Conservation (phyloP, 305 asterid species). For the Rubia peregrina region DNA sequence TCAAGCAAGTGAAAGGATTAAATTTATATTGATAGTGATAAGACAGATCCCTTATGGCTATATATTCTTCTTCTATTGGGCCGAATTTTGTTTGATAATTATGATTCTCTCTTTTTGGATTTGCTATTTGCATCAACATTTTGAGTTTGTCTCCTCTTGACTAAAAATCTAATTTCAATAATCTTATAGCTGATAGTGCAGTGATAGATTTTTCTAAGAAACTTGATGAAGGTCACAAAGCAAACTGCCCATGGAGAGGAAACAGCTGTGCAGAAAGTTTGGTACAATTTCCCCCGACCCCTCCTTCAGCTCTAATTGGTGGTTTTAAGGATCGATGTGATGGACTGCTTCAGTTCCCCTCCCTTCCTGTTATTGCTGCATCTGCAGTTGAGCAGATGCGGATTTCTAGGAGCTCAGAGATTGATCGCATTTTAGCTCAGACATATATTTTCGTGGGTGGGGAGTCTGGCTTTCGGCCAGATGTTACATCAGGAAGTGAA, state of each 20-base stretch:
- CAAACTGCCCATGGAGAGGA: constrained; percentile 88
- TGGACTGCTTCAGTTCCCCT: constrained; percentile 87
- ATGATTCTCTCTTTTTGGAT: neutral
- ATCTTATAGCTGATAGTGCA: constrained; percentile 54
- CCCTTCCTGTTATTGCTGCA: constrained; percentile 79
- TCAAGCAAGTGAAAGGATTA: neutral
- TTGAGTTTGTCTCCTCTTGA: constrained; percentile 15
- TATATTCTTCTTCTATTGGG: too few relatives aligned
- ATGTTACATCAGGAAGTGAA: constrained; percentile 51
- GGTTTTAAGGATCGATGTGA: constrained; percentile 98
- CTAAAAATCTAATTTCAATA: constrained; percentile 25
- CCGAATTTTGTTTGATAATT: neutral
- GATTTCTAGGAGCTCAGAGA: constrained; percentile 65
- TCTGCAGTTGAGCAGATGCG: constrained; percentile 77
- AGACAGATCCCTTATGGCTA: neutral
- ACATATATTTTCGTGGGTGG: constrained; percentile 47
- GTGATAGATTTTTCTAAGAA: constrained; percentile 69
- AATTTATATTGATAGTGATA: neutral
- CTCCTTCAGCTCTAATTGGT: constrained; percentile 95
- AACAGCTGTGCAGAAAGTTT: constrained; percentile 93
- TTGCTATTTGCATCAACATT: neutral
- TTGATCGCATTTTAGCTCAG: constrained; percentile 78
- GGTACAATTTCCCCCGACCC: constrained; percentile 99
- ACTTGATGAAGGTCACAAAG: constrained; percentile 81
- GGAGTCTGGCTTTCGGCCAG: constrained; percentile 71